Evolutionary conservation across 2,329 filamentous ascomycete genomes (phyloP).

Genomic region (Berkeleyomyces basicola): DNA sequence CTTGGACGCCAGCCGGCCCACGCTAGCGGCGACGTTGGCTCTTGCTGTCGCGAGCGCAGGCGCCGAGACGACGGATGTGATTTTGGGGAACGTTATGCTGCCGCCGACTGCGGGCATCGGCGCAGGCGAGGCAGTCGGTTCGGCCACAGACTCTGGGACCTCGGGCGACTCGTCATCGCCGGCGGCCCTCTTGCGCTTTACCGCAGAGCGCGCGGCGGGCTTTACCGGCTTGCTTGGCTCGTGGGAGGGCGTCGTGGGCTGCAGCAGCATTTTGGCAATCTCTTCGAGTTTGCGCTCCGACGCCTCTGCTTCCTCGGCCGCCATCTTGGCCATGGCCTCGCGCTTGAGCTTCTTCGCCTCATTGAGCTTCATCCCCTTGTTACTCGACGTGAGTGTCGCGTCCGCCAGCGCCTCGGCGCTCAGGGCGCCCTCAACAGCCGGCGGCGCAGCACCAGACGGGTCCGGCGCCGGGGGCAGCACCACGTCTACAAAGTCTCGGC

Average conservation of each 20-base stretch:
- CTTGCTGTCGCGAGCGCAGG: constrained; percentile 21
- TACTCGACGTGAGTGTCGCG: constrained; percentile 43
- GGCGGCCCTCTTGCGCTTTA: constrained; percentile 4
- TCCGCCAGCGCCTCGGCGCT: constrained; percentile 41
- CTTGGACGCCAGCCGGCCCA: constrained; percentile 21
- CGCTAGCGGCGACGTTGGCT: constrained; percentile 14
- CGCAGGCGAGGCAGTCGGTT: background rate
- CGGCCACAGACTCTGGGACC: background rate
- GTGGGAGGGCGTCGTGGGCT: background rate
- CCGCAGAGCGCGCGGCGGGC: background rate
- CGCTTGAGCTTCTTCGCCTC: constrained; percentile 60
- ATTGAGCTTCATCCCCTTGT: constrained; percentile 62
- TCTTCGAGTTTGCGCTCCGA: constrained; percentile 36
- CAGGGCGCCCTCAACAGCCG: constrained; percentile 41
- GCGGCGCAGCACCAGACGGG: constrained; percentile 19
- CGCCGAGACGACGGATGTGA: background rate
- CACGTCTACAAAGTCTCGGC: constrained; percentile 35
- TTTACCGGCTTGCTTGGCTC: background rate
- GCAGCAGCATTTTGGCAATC: constrained; percentile 24
- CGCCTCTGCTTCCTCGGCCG: constrained; percentile 45
- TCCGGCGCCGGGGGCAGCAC: constrained; percentile 18
- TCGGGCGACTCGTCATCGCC: constrained; percentile 9
- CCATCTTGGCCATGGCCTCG: constrained; percentile 44
- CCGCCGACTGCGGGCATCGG: constrained; percentile 4
- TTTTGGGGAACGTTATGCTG: background rate